A percentile compares a stretch with the other conserved stretches of the same genome.
Evolutionary conservation across 2,329 filamentous ascomycete species (phyloP).

Genomic region (Tympanopsis confertula): DNA sequence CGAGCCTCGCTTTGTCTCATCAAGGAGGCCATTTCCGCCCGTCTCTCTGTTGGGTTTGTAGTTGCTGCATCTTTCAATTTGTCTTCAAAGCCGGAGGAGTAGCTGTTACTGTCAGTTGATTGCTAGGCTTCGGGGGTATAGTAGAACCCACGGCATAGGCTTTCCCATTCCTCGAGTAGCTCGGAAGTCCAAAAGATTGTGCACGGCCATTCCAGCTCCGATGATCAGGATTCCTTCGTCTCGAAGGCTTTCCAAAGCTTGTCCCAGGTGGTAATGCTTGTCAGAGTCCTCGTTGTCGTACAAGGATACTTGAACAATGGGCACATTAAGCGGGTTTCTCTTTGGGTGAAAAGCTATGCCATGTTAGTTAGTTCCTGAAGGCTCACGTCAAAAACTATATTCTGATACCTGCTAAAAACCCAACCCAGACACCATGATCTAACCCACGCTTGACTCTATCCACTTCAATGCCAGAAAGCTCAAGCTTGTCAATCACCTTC

Average conservation of each 20-base stretch:
- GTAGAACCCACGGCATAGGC: constrained; percentile 6
- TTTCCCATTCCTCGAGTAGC: constrained; percentile 4
- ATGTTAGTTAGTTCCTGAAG: constrained; percentile 2
- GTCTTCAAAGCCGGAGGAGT: constrained; percentile 34
- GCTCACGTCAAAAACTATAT: constrained; percentile 1
- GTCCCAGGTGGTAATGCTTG: constrained; percentile 40
- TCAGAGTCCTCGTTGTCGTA: constrained; percentile 38
- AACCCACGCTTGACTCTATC: constrained; percentile 41
- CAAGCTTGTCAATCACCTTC: constrained; percentile 33
- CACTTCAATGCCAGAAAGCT: constrained; percentile 34
- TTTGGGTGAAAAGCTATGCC: constrained; percentile 34
- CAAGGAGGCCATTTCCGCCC: constrained; percentile 29
- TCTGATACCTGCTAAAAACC: constrained; percentile 27
- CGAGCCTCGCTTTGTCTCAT: constrained; percentile 38
- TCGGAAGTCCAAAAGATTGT: constrained; percentile 28
- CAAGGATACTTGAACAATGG: constrained; percentile 46
- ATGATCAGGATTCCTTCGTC: constrained; percentile 45
- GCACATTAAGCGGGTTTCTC: constrained; percentile 35
- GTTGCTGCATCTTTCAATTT: constrained; percentile 39
- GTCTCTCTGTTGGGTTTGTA: constrained; percentile 25
- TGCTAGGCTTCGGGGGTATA: not conserved
- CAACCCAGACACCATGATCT: constrained; percentile 53
- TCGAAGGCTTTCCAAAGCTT: constrained; percentile 37
- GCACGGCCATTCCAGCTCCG: constrained; percentile 47
- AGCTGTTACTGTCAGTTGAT: constrained; percentile 4